A percentile compares a stretch with the other conserved stretches of the same genome.
Evolutionary conservation across 2,329 filamentous ascomycete genomes (phyloP).

Genomic region (Nigrograna mackinnonii): DNA sequence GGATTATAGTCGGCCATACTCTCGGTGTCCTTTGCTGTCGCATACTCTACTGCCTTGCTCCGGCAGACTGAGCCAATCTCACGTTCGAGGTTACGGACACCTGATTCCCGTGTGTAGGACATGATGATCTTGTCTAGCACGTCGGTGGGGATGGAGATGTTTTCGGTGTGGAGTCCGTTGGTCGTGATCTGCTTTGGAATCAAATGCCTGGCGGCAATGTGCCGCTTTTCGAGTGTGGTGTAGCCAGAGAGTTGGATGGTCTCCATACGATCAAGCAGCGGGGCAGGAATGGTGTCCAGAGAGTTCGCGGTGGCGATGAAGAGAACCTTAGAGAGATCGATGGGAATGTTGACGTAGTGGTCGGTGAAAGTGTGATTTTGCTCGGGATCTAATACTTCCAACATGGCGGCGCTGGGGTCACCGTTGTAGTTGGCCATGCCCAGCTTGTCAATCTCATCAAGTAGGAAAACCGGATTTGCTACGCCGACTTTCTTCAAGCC

Average conservation of each 20-base stretch:
- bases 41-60: slow-evolving; percentile 88
- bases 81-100: slow-evolving; percentile 92
- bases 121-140: slow-evolving; percentile 96
- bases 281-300: slow-evolving; percentile 92
- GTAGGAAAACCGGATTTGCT: slow-evolving; percentile 89
- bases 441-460: slow-evolving; percentile 98
- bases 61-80: slow-evolving; percentile 92
- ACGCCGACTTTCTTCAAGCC: slow-evolving; percentile 95
- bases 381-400: slow-evolving; percentile 95
- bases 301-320: slow-evolving; percentile 98
- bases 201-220: slow-evolving; percentile 91
- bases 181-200: slow-evolving; percentile 93
- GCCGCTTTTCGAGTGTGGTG: slow-evolving; percentile 93
- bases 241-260: slow-evolving; percentile 92
- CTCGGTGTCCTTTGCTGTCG: slow-evolving; percentile 80
- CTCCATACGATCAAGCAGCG: slow-evolving; percentile 95
- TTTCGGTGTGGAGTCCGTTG: slow-evolving; percentile 78
- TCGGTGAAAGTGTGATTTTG: slow-evolving; percentile 95
- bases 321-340: slow-evolving; percentile 93
- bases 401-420: slow-evolving; percentile 95
- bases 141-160: slow-evolving; percentile 77
- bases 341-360: slow-evolving; percentile 94
- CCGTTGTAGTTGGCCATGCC: slow-evolving; percentile 90
- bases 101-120: slow-evolving; percentile 93
- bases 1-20: slow-evolving; percentile 70